phyloP scores from a whole-genome alignment of 768 basidiomycete species.

The Clitopilus hobsonii region DNA sequence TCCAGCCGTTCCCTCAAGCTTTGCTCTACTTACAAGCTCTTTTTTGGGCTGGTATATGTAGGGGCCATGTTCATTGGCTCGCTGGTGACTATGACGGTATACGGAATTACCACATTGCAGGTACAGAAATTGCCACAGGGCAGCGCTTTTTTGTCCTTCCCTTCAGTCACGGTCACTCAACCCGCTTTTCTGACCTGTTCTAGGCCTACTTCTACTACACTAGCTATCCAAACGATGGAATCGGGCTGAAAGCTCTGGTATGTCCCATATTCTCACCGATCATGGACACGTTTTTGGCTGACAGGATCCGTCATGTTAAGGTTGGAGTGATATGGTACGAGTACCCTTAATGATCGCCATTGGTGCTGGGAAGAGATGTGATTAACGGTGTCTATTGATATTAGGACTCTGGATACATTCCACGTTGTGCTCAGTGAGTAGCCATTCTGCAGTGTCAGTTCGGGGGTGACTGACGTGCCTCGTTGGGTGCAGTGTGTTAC shows the following conservation, averaged over 20 bases:
- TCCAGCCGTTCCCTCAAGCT: background rate
- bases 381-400: background rate
- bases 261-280: constrained; percentile 6
- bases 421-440: constrained; percentile 36
- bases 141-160: background rate
- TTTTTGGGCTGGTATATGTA: constrained; percentile 3
- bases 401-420: constrained; percentile 34
- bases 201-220: constrained; percentile 40
- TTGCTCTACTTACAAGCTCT: background rate
- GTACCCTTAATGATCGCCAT: background rate
- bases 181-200: background rate
- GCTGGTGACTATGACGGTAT: constrained; percentile 31
- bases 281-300: background rate
- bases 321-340: constrained; percentile 31
- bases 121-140: constrained; percentile 10
- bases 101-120: constrained; percentile 41
- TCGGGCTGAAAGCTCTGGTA: constrained; percentile 29
- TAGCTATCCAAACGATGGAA: constrained; percentile 32
- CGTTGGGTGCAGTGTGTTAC: constrained; percentile 39
- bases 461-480: background rate
- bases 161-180: background rate
- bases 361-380: background rate
- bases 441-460: background rate
- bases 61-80: constrained; percentile 34
- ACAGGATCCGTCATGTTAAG: constrained; percentile 12